Base-by-base conservation (phyloP, 768 basidiomycete genomes). In the Calocybe indica region DNA sequence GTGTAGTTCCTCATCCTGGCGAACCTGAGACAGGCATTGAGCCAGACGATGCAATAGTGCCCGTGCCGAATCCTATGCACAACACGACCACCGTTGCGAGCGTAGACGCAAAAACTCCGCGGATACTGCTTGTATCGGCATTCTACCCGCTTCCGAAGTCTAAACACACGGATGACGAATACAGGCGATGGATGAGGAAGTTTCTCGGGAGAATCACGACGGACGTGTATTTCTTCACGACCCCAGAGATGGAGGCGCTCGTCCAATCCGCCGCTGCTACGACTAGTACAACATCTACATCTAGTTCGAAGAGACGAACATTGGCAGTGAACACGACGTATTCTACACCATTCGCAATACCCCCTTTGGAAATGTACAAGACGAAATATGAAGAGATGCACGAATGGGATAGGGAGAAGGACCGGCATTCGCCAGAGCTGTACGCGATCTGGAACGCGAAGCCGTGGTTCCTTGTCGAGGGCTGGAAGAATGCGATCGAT, bases 391-490 rank as follows among this genome's bases (percentile, higher is more conserved):
- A 55, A 4, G 53, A 58, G 32, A 74, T 78, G 72, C 72, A 75
- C 41, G 50, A 48, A 2, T 58, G 60, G 51, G 79, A 81, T 54
- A 64, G 75, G 12, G 76, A 80, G 56, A 61, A 55, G 6, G 41
- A 45, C 5, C 48, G 58, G 2, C 77, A 79, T 53, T 69, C 67
- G 0, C 68, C 78, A 0, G 74, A 75, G 35, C 58, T 79, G 7
- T 80, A 79, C 53, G 77, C 78, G 2, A 63, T 79, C 1, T 79
- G 78, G 78, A 76, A 76, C 47, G 70, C 69, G 0, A 81, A 81
- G 55, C 69, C 78, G 7, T 79, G 68, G 57, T 68, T 77, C 40
- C 62, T 81, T 35, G 22, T 22, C 22, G 22, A 22, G 22, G 22
- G 22, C 22, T 22, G 22, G 22, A 61, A 70, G 30, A 62, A 72